Conservation (phyloP, 306 rosid species). For the Quercus cerris region DNA sequence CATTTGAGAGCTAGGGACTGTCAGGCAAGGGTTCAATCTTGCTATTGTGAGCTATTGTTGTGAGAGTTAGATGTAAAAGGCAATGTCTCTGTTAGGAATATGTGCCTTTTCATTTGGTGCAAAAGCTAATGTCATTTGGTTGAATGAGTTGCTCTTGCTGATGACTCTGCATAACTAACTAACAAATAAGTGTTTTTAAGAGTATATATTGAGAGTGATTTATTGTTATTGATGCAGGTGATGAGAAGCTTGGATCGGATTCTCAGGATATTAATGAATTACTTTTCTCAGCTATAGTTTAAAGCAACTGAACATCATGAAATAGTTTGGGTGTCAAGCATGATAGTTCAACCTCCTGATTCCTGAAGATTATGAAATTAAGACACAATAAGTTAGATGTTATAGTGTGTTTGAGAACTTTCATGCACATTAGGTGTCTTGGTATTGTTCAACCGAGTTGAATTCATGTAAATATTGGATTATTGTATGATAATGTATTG, state of each 20-base stretch:
- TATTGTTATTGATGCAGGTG: slow-evolving; percentile 46
- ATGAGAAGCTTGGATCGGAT: slow-evolving; percentile 45
- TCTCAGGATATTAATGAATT: slow-evolving; percentile 61
- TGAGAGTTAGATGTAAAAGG: background rate
- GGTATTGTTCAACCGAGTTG: background rate
- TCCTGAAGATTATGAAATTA: background rate
- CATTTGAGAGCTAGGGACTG: background rate
- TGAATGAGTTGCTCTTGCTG: background rate
- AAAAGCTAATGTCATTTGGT: background rate
- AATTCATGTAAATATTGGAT: background rate
- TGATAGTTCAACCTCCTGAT: background rate
- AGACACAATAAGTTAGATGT: background rate
- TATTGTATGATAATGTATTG: background rate
- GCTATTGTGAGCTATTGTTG: background rate
- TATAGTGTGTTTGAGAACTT: background rate
- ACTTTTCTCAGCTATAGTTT: slow-evolving; percentile 76
- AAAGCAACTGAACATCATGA: slow-evolving; percentile 37
- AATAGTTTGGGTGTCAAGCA: background rate
- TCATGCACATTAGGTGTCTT: background rate
- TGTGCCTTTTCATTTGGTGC: background rate
- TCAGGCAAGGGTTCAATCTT: background rate
- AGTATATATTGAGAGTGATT: background rate
- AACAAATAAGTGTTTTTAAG: background rate
- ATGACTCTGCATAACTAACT: background rate
- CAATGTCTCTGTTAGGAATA: background rate